Evolutionary conservation across 257 asterid species (phyloP).

Genomic region (Ilex aquifolium): DNA sequence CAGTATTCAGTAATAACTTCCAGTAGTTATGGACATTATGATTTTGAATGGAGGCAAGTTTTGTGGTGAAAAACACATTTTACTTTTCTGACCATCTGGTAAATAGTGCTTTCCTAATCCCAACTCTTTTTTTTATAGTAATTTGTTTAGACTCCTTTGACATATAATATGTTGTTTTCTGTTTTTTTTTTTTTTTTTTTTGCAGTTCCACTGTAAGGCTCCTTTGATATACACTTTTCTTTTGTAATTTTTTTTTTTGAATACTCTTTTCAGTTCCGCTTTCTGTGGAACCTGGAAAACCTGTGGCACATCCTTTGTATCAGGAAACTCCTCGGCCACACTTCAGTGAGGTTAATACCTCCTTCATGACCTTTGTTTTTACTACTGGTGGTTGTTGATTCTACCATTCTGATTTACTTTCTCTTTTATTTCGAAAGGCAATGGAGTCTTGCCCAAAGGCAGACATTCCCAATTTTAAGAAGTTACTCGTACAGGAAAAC

Average conservation of each 20-base stretch:
- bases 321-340: slow-evolving; percentile 69
- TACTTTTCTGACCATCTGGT: neutral
- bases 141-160: neutral
- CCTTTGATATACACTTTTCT: neutral
- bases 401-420: slow-evolving; percentile 5
- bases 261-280: slow-evolving; percentile 50
- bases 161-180: neutral
- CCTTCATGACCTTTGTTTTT: slow-evolving; percentile 2
- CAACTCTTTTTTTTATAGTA: neutral
- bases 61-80: too few relatives aligned
- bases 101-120: neutral
- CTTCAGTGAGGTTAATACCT: slow-evolving; percentile 52
- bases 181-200: neutral
- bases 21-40: neutral
- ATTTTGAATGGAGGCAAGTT: neutral
- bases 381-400: neutral
- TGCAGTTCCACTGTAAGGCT: neutral
- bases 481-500: neutral
- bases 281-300: slow-evolving; percentile 53
- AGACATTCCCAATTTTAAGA: neutral
- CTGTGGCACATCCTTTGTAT: slow-evolving; percentile 62
- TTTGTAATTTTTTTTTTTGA: neutral
- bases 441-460: slow-evolving; percentile 49
- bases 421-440: slow-evolving; percentile 29
- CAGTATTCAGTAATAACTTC: too few relatives aligned